Evolutionary conservation across 2,329 filamentous ascomycete species (phyloP).

Genomic region (Acephala macrosclerotiorum): DNA sequence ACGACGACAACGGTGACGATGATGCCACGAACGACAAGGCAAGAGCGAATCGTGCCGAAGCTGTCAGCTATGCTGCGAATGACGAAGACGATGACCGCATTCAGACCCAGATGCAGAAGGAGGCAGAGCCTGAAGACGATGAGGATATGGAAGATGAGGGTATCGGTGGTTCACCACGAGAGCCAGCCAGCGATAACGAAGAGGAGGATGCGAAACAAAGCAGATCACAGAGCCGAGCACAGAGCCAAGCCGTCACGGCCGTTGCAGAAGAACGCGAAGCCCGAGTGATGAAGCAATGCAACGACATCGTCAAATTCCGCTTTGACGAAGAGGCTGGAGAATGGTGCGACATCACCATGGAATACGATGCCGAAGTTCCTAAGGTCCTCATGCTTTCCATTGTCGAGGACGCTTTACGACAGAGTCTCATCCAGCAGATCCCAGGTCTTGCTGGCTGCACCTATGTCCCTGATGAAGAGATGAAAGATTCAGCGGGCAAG

Average conservation of each 20-base stretch:
- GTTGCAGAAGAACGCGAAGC: conserved; percentile 57
- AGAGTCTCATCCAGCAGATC: conserved; percentile 88
- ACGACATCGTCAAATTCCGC: conserved; percentile 76
- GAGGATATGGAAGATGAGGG: conserved; percentile 58
- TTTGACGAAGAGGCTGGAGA: conserved; percentile 79
- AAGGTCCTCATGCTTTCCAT: conserved; percentile 94
- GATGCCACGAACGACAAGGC: conserved; percentile 80
- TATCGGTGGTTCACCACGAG: conserved; percentile 57
- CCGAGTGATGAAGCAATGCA: conserved; percentile 68
- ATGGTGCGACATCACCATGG: conserved; percentile 83
- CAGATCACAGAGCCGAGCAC: conserved; percentile 30
- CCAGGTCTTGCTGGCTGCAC: conserved; percentile 77
- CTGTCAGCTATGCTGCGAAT: conserved; percentile 88
- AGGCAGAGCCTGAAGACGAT: conserved; percentile 65
- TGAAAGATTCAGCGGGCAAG: conserved; percentile 56
- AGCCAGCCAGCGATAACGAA: conserved; percentile 43
- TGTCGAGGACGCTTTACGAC: conserved; percentile 80
- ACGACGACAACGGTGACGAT: conserved; percentile 66
- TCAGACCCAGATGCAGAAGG: conserved; percentile 66
- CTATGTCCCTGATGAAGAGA: conserved; percentile 66
- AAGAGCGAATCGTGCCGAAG: conserved; percentile 78
- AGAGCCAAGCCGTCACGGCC: conserved; percentile 35
- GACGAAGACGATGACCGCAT: conserved; percentile 90
- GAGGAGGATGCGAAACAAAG: conserved; percentile 44
- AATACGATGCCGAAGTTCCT: conserved; percentile 79